These are phyloP conservation scores for Mycena leptocephala DNA, from an alignment of 768 basidiomycete species.

Conservation along the genomic window DNA sequence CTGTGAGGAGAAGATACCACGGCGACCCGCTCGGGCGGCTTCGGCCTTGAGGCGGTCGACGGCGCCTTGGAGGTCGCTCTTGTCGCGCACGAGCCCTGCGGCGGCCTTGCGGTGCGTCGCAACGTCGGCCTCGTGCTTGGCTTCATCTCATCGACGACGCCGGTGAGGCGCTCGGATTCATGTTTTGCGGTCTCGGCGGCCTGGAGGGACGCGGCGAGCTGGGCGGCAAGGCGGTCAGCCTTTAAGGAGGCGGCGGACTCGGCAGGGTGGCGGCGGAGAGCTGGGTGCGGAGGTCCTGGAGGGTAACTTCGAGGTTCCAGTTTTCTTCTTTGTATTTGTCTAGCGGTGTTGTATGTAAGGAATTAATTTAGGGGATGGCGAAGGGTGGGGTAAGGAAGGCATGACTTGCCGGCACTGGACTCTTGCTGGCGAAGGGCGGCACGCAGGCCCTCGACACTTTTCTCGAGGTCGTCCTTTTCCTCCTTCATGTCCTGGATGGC, in stretches of 20 bases:
- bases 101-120: constrained; percentile 92
- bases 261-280: constrained; percentile 72
- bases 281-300: constrained; percentile 89
- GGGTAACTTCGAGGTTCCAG: constrained; percentile 96
- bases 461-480: constrained; percentile 92
- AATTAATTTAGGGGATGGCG: not conserved
- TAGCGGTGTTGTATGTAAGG: constrained; percentile 43
- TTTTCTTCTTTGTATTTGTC: constrained; percentile 99
- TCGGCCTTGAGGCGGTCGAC: constrained; percentile 87
- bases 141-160: constrained; percentile 81
- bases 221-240: constrained; percentile 84
- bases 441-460: constrained; percentile 81
- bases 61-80: constrained; percentile 89
- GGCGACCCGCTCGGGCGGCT: constrained; percentile 73
- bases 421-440: constrained; percentile 87
- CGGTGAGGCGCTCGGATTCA: constrained; percentile 82
- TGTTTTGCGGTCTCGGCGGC: constrained; percentile 89
- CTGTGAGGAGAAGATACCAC: constrained; percentile 61
- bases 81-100: constrained; percentile 92
- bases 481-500: constrained; percentile 93
- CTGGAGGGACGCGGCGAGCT: constrained; percentile 82
- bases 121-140: constrained; percentile 95
- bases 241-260: constrained; percentile 83
- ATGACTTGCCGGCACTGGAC: constrained; percentile 78
- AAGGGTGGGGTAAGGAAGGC: constrained; percentile 14